Base-by-base conservation (phyloP, 495 filamentous ascomycete genomes). In the Baudoinia panamericana region DNA sequence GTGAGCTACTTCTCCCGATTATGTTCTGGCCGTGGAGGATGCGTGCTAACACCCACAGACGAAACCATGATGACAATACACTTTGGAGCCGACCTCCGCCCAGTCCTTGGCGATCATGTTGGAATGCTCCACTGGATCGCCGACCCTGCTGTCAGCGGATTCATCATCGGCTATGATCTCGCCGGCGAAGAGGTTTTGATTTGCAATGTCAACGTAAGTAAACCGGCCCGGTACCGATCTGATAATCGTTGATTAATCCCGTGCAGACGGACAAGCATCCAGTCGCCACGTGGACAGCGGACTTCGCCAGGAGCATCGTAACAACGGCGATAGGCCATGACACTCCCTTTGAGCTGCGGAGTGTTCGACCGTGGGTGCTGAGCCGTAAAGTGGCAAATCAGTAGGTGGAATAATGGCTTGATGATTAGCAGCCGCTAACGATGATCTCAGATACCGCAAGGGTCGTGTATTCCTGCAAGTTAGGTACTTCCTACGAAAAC, bases 41-140 rank as follows among this genome's bases (percentile, higher is more conserved):
- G 16, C 9, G 10, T 9, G 16, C 31, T 18, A 4, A 30, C 18
- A 11, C n/a, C 22, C 24, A 36, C 45, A 56, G 59, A 59, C 38
- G 54, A 66, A 30, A 61, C 57, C 1, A 66, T 66, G 63, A 64
- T 66, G 63, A 66, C 63, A 5, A 66, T 66, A 24, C 61, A 66
- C 41, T 57, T 65, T 35, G 63, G 61, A 26, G 61, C 62, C 6
- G 51, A 66, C 22, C 38, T 66, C 2, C 50, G 58, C 2, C 56
- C 56, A 0, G 43, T 64, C 3, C 29, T 66, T 5, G 49, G 53
- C 12, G 55, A 58, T 1, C 45, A 53, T n/a, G 61, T 65, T 26
- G 63, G 63, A 12, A 65, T 66, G 61, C 46, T 66, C 21, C 58
- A 61, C 38, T 66, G 59, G 62, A 47, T 65, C n/a, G 63, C 60